A percentile compares a stretch with the other conserved stretches of the same genome.
These are phyloP conservation scores for Sophora flavescens DNA, from an alignment of 306 rosid species.

Conservation along the genomic window DNA sequence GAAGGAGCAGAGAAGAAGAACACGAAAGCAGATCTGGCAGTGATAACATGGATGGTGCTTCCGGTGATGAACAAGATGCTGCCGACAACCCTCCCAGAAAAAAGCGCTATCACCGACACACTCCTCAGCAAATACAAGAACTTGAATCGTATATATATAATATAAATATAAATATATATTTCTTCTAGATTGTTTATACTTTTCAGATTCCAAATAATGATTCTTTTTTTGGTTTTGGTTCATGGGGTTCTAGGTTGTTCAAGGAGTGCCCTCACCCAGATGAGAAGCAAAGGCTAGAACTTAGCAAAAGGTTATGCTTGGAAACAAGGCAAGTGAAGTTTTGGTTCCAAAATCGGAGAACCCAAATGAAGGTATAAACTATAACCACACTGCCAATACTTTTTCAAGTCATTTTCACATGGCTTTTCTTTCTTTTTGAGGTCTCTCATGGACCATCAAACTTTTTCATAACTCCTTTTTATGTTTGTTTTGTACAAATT, in stretches of 20 bases:
- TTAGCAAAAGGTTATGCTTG: slow-evolving; percentile 75
- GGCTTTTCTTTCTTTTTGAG: neutral
- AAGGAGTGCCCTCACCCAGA: slow-evolving; percentile 99
- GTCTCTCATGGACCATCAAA: neutral
- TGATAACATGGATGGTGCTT: slow-evolving; percentile 89
- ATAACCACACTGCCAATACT: neutral
- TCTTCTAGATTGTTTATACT: neutral
- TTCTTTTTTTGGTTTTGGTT: neutral
- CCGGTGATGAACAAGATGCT: slow-evolving; percentile 93
- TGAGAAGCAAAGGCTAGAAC: slow-evolving; percentile 92
- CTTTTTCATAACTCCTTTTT: neutral
- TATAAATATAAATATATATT: neutral
- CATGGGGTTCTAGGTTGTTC: slow-evolving; percentile 62
- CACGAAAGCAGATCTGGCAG: slow-evolving; percentile 98
- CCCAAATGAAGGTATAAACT: slow-evolving; percentile 91
- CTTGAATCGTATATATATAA: slow-evolving; percentile 88
- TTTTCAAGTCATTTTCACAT: slow-evolving; percentile 25
- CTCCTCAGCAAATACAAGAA: slow-evolving; percentile 98
- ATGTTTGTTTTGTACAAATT: slow-evolving; percentile 41
- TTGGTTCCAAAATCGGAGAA: slow-evolving; percentile 99
- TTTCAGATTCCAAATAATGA: neutral
- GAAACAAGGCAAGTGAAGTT: slow-evolving; percentile 96
- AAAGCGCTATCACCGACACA: slow-evolving; percentile 96
- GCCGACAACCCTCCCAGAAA: slow-evolving; percentile 81
- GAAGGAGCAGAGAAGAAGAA: slow-evolving; percentile 89